A percentile compares a stretch with the other conserved stretches of the same genome.
Evolutionary conservation across 371 early-diverging fungal species (phyloP).

Genomic region (Cladochytrium tenue): DNA sequence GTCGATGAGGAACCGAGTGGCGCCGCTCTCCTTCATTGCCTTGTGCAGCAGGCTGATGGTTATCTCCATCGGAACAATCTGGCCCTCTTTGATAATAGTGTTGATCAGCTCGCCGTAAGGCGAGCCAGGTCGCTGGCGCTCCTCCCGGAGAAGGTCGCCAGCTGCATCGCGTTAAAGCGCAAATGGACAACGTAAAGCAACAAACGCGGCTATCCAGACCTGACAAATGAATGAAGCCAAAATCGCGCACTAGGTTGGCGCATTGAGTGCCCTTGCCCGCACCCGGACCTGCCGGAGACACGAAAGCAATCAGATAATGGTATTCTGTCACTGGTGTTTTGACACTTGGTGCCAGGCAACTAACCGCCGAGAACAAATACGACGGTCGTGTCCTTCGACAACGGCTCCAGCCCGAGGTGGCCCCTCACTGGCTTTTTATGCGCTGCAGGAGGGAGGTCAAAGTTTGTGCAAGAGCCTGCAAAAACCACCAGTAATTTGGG

Average conservation of each 20-base stretch:
- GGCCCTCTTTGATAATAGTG: slow-evolving; percentile 59
- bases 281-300: slow-evolving; percentile 9
- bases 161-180: too few relatives aligned
- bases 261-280: slow-evolving; percentile 46
- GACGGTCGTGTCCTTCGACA: slow-evolving; percentile 33
- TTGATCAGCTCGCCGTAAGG: slow-evolving; percentile 52
- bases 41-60: slow-evolving; percentile 47
- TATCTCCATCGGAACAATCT: slow-evolving; percentile 62
- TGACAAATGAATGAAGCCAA: background rate
- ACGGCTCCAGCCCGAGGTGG: background rate
- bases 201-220: too few relatives aligned
- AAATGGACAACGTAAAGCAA: too few relatives aligned
- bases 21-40: slow-evolving; percentile 25
- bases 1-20: slow-evolving; percentile 45
- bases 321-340: background rate
- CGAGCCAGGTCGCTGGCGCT: slow-evolving; percentile 54
- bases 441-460: background rate
- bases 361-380: slow-evolving; percentile 44
- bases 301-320: slow-evolving; percentile 1
- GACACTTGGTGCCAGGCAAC: background rate
- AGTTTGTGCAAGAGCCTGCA: background rate
- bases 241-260: slow-evolving; percentile 17
- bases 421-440: background rate
- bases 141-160: slow-evolving; percentile 73
- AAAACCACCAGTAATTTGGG: too few relatives aligned